phyloP scores from a whole-genome alignment of 768 basidiomycete genomes.

The Pleurotus citrinopileatus region DNA sequence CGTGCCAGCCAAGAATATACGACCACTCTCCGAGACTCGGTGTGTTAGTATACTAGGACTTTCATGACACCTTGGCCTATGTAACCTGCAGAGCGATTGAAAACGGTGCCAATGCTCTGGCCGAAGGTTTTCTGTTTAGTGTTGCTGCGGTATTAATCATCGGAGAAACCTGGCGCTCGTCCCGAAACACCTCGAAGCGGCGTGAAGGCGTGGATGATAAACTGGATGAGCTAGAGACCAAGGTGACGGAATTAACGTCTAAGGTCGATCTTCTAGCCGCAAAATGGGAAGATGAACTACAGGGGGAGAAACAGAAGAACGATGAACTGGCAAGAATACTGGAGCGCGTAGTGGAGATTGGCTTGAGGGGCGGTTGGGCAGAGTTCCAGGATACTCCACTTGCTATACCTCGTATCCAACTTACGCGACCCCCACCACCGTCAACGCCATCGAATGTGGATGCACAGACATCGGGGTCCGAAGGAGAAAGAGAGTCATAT shows the following conservation, averaged over 20 bases:
- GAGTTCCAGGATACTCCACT: slow-evolving; percentile 64
- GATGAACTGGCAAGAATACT: slow-evolving; percentile 67
- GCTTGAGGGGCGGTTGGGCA: slow-evolving; percentile 59
- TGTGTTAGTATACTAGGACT: slow-evolving; percentile 27
- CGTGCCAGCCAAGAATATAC: slow-evolving; percentile 66
- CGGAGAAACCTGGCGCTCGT: slow-evolving; percentile 74
- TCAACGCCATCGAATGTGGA: background rate
- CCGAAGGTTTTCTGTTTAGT: slow-evolving; percentile 80
- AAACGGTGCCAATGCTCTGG: slow-evolving; percentile 80
- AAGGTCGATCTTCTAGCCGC: slow-evolving; percentile 37
- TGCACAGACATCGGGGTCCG: background rate
- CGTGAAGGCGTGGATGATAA: slow-evolving; percentile 71
- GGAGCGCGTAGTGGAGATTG: slow-evolving; percentile 67
- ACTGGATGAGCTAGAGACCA: slow-evolving; percentile 52
- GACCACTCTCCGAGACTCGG: slow-evolving; percentile 77
- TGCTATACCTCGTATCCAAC: slow-evolving; percentile 38
- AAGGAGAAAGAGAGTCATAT: background rate
- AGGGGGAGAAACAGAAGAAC: slow-evolving; percentile 47
- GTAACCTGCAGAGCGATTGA: slow-evolving; percentile 63
- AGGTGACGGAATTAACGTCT: slow-evolving; percentile 43
- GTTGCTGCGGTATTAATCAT: slow-evolving; percentile 75
- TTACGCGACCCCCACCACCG: slow-evolving; percentile 19
- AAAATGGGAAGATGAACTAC: slow-evolving; percentile 41
- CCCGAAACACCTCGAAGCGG: slow-evolving; percentile 66
- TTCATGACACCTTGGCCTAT: background rate